phyloP scores from a whole-genome alignment of 805 yeast species.

The Saturnispora ahearnii region DNA sequence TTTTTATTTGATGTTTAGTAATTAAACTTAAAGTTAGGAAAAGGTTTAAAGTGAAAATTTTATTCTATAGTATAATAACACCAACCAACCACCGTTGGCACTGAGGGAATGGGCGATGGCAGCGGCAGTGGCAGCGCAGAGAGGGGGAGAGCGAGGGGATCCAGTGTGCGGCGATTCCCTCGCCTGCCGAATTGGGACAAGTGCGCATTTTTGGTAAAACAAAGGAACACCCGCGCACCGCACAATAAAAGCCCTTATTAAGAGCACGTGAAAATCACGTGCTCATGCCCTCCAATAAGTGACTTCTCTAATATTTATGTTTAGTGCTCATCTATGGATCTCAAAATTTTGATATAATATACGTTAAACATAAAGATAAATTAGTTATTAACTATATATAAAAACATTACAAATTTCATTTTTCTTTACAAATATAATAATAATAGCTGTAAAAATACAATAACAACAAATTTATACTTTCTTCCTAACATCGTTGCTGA shows the following conservation, averaged over 20 bases:
- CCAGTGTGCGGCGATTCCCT: neutral
- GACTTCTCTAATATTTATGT: too few relatives aligned
- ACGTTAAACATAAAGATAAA: neutral
- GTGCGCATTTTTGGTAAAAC: neutral
- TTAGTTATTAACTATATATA: neutral
- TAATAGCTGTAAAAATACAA: too few relatives aligned
- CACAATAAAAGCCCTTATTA: neutral
- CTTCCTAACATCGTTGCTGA: too few relatives aligned
- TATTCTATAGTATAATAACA: neutral
- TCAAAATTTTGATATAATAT: neutral
- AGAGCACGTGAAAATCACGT: slow-evolving; percentile 3
- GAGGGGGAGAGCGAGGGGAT: neutral
- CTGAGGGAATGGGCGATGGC: neutral
- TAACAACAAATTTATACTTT: too few relatives aligned
- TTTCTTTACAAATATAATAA: too few relatives aligned
- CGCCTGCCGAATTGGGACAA: neutral
- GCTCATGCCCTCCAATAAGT: neutral
- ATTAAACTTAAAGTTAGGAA: neutral
- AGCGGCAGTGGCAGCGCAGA: too few relatives aligned
- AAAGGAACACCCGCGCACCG: neutral
- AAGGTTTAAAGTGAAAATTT: neutral
- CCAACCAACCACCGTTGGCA: neutral
- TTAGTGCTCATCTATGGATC: neutral
- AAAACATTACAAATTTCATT: neutral
- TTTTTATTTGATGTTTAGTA: slow-evolving; percentile 24